Evolutionary conservation across 768 basidiomycete genomes (phyloP).

Genomic region (Boletus eberwhitei): DNA sequence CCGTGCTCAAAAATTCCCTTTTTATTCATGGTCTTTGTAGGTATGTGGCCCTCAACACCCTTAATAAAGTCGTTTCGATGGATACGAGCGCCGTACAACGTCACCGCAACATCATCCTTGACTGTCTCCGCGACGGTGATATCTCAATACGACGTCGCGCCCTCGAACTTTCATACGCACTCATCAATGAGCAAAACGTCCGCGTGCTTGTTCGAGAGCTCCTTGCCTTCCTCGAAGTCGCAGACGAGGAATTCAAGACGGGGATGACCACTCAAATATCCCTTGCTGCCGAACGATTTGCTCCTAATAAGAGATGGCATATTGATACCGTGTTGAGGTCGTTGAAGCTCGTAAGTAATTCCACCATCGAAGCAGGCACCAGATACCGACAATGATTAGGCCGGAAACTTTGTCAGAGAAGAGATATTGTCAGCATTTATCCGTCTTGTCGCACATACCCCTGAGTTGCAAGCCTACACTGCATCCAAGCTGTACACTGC

Average conservation of each 20-base stretch:
- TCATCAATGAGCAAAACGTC: constrained; percentile 94
- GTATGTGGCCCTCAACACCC: constrained; percentile 95
- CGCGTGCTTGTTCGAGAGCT: constrained; percentile 89
- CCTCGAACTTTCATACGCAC: constrained; percentile 93
- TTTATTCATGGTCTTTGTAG: constrained; percentile 38
- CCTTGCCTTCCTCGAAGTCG: constrained; percentile 94
- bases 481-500: constrained; percentile 88
- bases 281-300: constrained; percentile 92
- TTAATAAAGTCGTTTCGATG: constrained; percentile 97
- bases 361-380: neutral
- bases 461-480: constrained; percentile 94
- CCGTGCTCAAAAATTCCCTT: neutral
- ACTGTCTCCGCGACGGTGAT: constrained; percentile 97
- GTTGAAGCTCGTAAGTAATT: constrained; percentile 71
- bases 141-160: constrained; percentile 97
- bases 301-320: constrained; percentile 98
- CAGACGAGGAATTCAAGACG: constrained; percentile 98
- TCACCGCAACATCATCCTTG: constrained; percentile 97
- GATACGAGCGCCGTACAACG: constrained; percentile 98
- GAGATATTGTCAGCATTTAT: constrained; percentile 95
- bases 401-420: constrained; percentile 96
- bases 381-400: constrained; percentile 44
- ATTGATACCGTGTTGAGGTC: constrained; percentile 96
- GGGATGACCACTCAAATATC: constrained; percentile 98
- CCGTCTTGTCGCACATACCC: constrained; percentile 93